Percentiles rank a stretch among this genome's conserved stretches.
Conservation (phyloP, 192 early-diverging fungal species). For the Martensiomyces pterosporus region DNA sequence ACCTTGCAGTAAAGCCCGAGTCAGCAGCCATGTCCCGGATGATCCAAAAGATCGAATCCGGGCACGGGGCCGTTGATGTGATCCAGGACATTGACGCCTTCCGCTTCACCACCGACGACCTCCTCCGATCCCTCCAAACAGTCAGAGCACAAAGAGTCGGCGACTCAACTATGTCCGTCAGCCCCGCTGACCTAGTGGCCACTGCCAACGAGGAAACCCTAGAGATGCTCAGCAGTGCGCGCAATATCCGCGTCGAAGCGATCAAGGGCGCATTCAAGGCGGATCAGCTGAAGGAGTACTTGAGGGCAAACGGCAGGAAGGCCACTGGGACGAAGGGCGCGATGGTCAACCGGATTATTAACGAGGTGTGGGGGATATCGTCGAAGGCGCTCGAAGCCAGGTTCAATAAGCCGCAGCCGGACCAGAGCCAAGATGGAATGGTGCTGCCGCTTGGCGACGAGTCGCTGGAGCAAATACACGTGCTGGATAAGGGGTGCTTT, state of each 20-base stretch:
- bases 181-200: constrained; percentile 3
- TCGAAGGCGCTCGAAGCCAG: constrained; percentile 3
- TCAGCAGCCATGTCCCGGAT: constrained; percentile 24
- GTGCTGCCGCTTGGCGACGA: constrained; percentile 20
- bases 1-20: constrained; percentile 14
- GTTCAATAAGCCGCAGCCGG: too few relatives aligned
- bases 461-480: constrained; percentile 6
- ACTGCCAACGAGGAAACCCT: constrained; percentile 8
- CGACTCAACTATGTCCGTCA: background rate
- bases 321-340: constrained; percentile 15
- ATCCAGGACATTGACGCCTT: constrained; percentile 19
- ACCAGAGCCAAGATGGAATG: too few relatives aligned
- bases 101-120: constrained; percentile 25
- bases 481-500: background rate
- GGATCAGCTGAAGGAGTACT: constrained; percentile 26
- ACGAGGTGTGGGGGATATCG: constrained; percentile 34
- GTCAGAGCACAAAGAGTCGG: constrained; percentile 6
- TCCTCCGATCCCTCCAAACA: constrained; percentile 18
- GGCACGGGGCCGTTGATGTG: constrained; percentile 1
- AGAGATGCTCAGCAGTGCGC: constrained; percentile 7
- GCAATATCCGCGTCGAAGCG: constrained; percentile 3
- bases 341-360: constrained; percentile 27
- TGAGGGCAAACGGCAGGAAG: constrained; percentile 9
- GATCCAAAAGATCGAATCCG: constrained; percentile 10
- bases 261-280: constrained; percentile 14